phyloP scores from a whole-genome alignment of 1,284 basidiomycete genomes.

The Pterulicium gracile region DNA sequence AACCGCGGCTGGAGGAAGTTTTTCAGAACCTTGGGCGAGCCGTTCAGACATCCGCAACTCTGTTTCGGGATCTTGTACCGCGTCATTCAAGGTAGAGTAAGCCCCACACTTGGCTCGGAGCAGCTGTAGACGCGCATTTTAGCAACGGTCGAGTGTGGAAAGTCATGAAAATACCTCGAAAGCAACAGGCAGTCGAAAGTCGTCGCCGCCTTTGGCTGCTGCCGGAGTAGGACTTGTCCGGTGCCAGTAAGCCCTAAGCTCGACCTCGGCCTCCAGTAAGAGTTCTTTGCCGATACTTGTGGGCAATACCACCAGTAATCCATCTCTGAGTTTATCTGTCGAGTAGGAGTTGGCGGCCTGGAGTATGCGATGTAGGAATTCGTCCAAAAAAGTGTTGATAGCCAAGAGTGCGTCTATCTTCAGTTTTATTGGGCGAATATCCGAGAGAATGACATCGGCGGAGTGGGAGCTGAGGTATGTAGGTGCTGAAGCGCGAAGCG shows the following conservation, averaged over 20 bases:
- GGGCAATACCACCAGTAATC: constrained; percentile 63
- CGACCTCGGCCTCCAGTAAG: constrained; percentile 85
- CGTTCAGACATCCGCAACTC: constrained; percentile 50
- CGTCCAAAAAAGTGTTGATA: constrained; percentile 83
- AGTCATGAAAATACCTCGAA: constrained; percentile 48
- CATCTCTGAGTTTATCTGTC: constrained; percentile 65
- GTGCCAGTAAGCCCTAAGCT: constrained; percentile 79
- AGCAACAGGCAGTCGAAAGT: constrained; percentile 60
- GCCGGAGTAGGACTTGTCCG: constrained; percentile 36
- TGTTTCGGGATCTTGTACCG: constrained; percentile 60
- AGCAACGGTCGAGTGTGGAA: not conserved
- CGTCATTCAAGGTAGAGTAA: constrained; percentile 75
- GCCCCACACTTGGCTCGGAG: constrained; percentile 76
- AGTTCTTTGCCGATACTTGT: constrained; percentile 80
- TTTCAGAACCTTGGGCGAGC: constrained; percentile 32
- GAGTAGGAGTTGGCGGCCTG: constrained; percentile 61
- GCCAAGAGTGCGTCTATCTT: constrained; percentile 60
- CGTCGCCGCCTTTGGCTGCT: constrained; percentile 32
- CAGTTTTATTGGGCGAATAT: constrained; percentile 82
- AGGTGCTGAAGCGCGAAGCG: constrained; percentile 41
- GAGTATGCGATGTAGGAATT: constrained; percentile 72
- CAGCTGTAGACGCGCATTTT: constrained; percentile 34
- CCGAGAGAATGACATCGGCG: constrained; percentile 83
- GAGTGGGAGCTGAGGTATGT: constrained; percentile 70
- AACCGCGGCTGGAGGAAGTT: constrained; percentile 38